Base-by-base conservation (phyloP, 805 yeast species). In the Suhomyces sp. region DNA sequence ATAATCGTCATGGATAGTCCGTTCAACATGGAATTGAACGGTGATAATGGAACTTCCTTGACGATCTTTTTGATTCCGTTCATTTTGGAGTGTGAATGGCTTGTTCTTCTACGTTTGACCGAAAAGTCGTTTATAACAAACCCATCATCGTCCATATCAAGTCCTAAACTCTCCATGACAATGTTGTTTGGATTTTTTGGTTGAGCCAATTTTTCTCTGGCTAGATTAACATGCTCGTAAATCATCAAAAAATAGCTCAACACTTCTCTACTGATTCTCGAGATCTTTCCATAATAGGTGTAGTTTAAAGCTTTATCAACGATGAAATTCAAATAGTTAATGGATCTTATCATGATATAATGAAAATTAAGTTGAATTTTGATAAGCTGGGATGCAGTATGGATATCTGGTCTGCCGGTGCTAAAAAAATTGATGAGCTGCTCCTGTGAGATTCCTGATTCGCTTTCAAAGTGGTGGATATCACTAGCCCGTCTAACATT, bases 71-170 rank as follows among this genome's bases (percentile, higher is more conserved):
- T 63, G 6, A 54, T 49, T 23, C 46, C 48, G 3, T 44, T 48
- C 8, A 51, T 35, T 31, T 50, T n/a, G n/a, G 52, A 44, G 22
- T 51, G 44, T 5, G 44, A 24, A 13, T 47, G 49, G 45, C 57
- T 56, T 7, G 56, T 47, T 52, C 63, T 65, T 47, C 72, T 63
- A 49, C 77, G 60, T 57, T 73, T 74, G 3, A 69, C 76, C 6
- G 73, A 69, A 55, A 74, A 74, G 60, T 74, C 79, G 54, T 75
- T 75, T 13, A 74, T 73, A 5, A 75, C 74, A 59, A 73, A 73
- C 23, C 80, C 80, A 56, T 74, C 79, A 46, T 75, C 78, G 53
- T 76, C 77, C 17, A 72, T 70, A 57, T 73, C 77, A 27, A 74
- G 54, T 7, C 74, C 77, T 48, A 72, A 63, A 53, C 71, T 68